Base-by-base conservation (phyloP, 768 basidiomycete genomes). In the Boletus patriciae region DNA sequence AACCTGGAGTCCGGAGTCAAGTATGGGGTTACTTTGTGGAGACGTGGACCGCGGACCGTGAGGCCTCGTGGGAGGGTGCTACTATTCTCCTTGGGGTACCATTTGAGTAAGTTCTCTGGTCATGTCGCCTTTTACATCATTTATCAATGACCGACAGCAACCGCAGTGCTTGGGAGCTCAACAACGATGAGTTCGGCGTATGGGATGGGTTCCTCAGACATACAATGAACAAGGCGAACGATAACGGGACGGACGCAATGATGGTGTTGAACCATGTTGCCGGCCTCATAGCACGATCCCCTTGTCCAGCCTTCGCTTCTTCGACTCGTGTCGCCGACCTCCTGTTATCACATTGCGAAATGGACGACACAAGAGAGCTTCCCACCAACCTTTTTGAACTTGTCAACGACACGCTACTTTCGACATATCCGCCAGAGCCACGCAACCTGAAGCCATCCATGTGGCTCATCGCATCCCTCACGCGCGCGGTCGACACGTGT, bases 351-450 rank as follows among this genome's bases (percentile, higher is more conserved):
- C 76, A 83, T 44, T 66, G 85, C 45, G 80, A 83, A 19, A 74
- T 81, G 55, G 62, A 73, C 31, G 82, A 83, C 4, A 71, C 78
- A 37, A 77, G 80, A 25, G 78, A 82, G 19, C 67, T 87, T 1
- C 87, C 90, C 3, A 70, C 73, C 15, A 66, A 72, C 23, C 64
- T 90, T 16, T 68, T 90, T 29, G 80, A 83, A 44, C 80, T 89
- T 52, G 76, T 84, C 50, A 83, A 85, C 57, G 80, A 83, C 42
- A 82, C 82, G 0, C 74, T 92, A 55, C 71, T 74, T 21, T 76
- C 80, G 10, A 80, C 80, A 10, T 92, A 92, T 70, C 90, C 90
- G 0, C 87, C 88, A 0, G 79, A 79, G 19, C 76, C 80, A 5
- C 74, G 75, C 46, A 80, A 82, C 62, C 76, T 79, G 64, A 76